phyloP scores from a whole-genome alignment of 306 rosid genomes.

The Acmispon strigosus region DNA sequence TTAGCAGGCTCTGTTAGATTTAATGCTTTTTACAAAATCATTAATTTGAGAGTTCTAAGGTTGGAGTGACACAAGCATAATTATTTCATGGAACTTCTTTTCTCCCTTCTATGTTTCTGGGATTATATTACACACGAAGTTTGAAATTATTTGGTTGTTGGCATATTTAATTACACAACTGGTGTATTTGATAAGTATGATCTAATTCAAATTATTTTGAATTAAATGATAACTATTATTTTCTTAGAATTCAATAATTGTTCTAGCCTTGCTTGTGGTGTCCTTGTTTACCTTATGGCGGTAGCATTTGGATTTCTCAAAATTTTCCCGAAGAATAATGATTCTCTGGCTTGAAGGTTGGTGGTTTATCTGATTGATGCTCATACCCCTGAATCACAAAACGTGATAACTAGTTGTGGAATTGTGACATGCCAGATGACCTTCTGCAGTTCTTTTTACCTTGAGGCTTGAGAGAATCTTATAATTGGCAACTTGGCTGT shows the following conservation, averaged over 20 bases:
- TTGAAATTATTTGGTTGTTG: background rate
- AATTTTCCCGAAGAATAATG: background rate
- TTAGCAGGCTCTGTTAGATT: background rate
- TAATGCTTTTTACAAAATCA: background rate
- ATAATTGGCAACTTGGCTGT: background rate
- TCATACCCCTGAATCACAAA: background rate
- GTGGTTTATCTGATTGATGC: background rate
- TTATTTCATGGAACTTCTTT: background rate
- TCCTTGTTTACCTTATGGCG: background rate
- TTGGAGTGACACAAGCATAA: background rate
- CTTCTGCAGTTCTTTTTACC: background rate
- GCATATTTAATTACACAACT: background rate
- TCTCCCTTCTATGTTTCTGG: background rate
- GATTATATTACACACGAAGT: background rate
- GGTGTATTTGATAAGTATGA: background rate
- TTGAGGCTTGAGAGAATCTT: background rate
- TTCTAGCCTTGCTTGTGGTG: background rate
- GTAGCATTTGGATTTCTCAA: conserved; percentile 3
- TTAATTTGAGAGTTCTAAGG: background rate
- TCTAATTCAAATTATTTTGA: background rate
- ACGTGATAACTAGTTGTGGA: background rate
- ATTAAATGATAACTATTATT: background rate
- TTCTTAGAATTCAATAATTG: background rate
- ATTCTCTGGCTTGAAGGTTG: conserved; percentile 1
- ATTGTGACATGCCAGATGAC: background rate